phyloP scores from a whole-genome alignment of 176 grass and related monocot species.

The Aegilops umbellulata region DNA sequence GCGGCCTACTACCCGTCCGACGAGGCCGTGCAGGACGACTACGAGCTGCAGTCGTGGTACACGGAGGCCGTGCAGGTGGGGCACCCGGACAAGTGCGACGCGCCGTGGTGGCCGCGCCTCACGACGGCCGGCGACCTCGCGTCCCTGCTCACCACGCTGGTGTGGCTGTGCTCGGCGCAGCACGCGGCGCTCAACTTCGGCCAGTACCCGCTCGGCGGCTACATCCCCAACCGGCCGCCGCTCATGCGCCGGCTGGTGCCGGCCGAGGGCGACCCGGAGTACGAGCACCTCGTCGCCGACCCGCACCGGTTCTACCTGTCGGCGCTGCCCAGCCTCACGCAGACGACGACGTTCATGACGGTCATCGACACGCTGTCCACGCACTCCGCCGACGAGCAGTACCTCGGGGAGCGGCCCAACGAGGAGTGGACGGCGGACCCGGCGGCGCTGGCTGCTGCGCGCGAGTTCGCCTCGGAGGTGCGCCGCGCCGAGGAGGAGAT shows the following conservation, averaged over 20 bases:
- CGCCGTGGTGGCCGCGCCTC: conserved; percentile 90
- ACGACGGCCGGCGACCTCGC: conserved; percentile 43
- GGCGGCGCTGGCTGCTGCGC: conserved; percentile 43
- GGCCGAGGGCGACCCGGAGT: conserved; percentile 73
- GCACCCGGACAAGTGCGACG: conserved; percentile 70
- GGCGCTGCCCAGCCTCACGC: conserved; percentile 80
- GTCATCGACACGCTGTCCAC: conserved; percentile 98
- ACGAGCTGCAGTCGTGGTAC: conserved; percentile 91
- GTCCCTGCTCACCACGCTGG: conserved; percentile 71
- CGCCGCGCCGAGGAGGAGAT: conserved; percentile 73
- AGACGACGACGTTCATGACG: conserved; percentile 94
- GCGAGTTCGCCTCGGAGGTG: conserved; percentile 59
- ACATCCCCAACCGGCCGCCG: conserved; percentile 90
- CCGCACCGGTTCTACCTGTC: conserved; percentile 87
- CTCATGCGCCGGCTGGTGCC: conserved; percentile 92
- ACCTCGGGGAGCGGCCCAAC: conserved; percentile 74
- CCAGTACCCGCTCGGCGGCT: conserved; percentile 93
- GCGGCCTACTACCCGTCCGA: conserved; percentile 57
- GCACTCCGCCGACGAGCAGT: conserved; percentile 91
- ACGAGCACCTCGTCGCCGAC: conserved; percentile 55
- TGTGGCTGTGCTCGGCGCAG: conserved; percentile 93
- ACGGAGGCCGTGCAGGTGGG: conserved; percentile 65
- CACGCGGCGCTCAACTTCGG: conserved; percentile 98
- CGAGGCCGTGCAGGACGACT: conserved; percentile 49
- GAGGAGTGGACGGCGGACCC: conserved; percentile 78